Evolutionary conservation across 78 protist species (phyloP).

Genomic region (Speleostelium caveatum): DNA sequence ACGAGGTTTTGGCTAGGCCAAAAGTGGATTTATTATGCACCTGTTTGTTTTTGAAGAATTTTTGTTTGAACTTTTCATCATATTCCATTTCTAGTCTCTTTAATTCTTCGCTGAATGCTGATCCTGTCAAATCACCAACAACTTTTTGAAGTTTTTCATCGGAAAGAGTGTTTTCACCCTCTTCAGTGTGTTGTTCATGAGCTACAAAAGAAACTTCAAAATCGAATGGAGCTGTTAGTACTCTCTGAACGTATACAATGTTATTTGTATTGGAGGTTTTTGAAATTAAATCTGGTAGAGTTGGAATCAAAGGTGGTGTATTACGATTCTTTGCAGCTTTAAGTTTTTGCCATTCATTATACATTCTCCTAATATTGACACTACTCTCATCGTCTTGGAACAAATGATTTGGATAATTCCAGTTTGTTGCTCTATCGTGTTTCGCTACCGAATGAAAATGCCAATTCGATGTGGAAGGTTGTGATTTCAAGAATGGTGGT

Average conservation of each 20-base stretch:
- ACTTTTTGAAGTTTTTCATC: conserved; percentile 1
- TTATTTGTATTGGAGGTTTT: not conserved
- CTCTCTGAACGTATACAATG: conserved; percentile 46
- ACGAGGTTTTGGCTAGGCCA: conserved; percentile 43
- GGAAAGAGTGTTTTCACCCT: not conserved
- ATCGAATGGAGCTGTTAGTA: conserved; percentile 61
- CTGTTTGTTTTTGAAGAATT: conserved; percentile 9
- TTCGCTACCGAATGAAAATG: conserved; percentile 27
- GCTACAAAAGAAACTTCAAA: conserved; percentile 66
- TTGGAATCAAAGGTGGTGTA: conserved; percentile 35
- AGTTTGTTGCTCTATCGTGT: not conserved
- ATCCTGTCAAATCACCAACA: conserved; percentile 12
- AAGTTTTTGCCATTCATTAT: conserved; percentile 1
- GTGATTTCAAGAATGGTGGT: conserved; percentile 1
- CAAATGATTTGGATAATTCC: too few species aligned
- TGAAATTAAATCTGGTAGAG: conserved; percentile 27
- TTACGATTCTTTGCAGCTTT: not conserved
- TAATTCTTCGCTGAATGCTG: not conserved
- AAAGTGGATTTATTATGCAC: not conserved
- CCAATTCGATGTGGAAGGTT: conserved; percentile 12
- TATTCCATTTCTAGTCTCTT: not conserved
- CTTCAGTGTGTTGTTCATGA: not conserved
- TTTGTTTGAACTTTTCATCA: conserved; percentile 23
- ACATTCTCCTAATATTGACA: too few species aligned
- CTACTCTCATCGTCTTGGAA: too few species aligned